Evolutionary conservation across 129 eudicot genomes (phyloP).

Genomic region (Sambucus nigra): DNA sequence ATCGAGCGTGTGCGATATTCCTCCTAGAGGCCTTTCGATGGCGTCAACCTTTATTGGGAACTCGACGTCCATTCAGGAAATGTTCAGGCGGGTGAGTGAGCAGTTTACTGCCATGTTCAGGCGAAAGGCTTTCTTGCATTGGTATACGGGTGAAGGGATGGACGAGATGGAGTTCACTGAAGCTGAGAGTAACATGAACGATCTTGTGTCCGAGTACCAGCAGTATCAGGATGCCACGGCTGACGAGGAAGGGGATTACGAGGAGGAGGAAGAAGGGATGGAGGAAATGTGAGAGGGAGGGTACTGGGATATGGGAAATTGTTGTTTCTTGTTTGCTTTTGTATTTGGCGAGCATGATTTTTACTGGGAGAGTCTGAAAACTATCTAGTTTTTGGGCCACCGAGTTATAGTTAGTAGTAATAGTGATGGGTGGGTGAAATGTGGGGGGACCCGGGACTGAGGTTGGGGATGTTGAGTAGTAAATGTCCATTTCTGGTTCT

Average conservation of each 20-base stretch:
- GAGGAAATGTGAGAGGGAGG: slow-evolving; percentile 8
- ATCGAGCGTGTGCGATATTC: slow-evolving; percentile 72
- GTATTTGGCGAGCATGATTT: not conserved
- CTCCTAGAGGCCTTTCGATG: slow-evolving; percentile 63
- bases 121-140: slow-evolving; percentile 52
- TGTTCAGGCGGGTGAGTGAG: slow-evolving; percentile 47
- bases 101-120: slow-evolving; percentile 47
- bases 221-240: slow-evolving; percentile 76
- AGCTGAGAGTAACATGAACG: slow-evolving; percentile 52
- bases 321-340: not conserved
- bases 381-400: not conserved
- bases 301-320: too few species aligned
- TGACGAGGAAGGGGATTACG: slow-evolving; percentile 52
- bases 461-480: slow-evolving; percentile 16
- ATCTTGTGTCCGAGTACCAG: slow-evolving; percentile 64
- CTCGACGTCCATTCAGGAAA: slow-evolving; percentile 45
- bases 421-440: not conserved
- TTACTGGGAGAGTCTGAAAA: not conserved
- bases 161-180: slow-evolving; percentile 44
- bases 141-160: slow-evolving; percentile 52
- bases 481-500: slow-evolving; percentile 18
- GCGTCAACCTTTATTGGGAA: slow-evolving; percentile 68
- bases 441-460: slow-evolving; percentile 6
- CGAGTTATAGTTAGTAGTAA: not conserved
- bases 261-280: slow-evolving; percentile 32